Base-by-base conservation (phyloP, 2,329 filamentous ascomycete species). In the Daldinia sp. region DNA sequence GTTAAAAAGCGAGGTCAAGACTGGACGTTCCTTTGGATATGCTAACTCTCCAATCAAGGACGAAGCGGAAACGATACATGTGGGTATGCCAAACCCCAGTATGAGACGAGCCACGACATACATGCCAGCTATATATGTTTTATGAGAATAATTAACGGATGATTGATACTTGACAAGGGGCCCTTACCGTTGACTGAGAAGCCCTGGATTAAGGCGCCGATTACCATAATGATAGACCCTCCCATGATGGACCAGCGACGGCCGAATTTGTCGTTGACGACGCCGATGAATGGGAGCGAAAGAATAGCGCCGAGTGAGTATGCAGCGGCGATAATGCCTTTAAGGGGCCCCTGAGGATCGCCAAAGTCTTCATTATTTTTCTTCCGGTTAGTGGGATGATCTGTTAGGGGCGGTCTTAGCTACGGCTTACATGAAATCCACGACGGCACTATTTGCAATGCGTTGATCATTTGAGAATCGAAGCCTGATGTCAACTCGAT, bases 1-100 rank as follows among this genome's bases (percentile, higher is more conserved):
- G 73, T 89, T 89, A 81, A 89, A 89, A 4, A 89, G 81, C 9
- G 86, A 88, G 0, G 87, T 89, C 62, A 89, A 69, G 44, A 88
- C 81, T 0, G 87, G 81, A 60, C 88, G 85, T 75, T 89, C 87
- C 77, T 88, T 89, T 6, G 87, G 87, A 74, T 89, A 85, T 2
- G 83, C 84, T 10, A 90, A 79, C 75, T 90, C 88, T 73, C 86
- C 87, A 35, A 90, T 86, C 54, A 89, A 78, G 6, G 86, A 82
- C 0, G 87, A 88, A 4, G 85, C 87, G 6, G 86, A 85, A 61
- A 89, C 85, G 72, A 89, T 89, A 69, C 84, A 86, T 53, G 85
- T 86, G 0, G 85, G 84, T 65, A 89, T 89, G 50, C 88, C 88
- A 58, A 89, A 86, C 50, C 88, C 88, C 30, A 90, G 82, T 26